Evolutionary conservation across 208 protist species (phyloP).

Genomic region (Tetramitus jugosus): DNA sequence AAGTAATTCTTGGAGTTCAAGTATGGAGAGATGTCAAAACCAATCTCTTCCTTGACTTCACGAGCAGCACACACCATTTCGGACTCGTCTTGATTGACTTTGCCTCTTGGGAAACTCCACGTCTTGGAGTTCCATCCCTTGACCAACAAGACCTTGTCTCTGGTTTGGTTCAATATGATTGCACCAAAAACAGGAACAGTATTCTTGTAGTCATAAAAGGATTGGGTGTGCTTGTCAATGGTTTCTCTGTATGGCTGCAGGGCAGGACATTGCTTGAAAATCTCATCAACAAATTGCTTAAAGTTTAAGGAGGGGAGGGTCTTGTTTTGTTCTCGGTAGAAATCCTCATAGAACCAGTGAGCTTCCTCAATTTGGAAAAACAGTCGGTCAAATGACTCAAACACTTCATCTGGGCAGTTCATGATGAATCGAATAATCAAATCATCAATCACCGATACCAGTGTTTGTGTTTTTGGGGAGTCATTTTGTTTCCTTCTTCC

Average conservation of each 20-base stretch:
- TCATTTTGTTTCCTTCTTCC: too few relatives aligned
- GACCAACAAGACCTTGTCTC: constrained; percentile 11
- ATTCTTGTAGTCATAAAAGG: constrained; percentile 28
- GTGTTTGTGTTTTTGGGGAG: too few relatives aligned
- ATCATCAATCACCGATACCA: too few relatives aligned
- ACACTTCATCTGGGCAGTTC: constrained; percentile 26
- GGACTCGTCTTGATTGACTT: constrained; percentile 29
- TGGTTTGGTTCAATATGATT: constrained; percentile 15
- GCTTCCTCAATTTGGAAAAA: constrained; percentile 30
- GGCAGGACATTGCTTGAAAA: constrained; percentile 6
- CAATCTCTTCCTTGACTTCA: constrained; percentile 30
- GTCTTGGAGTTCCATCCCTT: constrained; percentile 3
- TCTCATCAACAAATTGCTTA: constrained; percentile 11
- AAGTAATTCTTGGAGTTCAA: not conserved
- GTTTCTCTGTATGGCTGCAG: not conserved
- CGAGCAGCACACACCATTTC: constrained; percentile 24
- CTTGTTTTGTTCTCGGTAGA: constrained; percentile 18
- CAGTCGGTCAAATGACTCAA: constrained; percentile 20
- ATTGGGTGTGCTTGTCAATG: constrained; percentile 11
- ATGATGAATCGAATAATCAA: constrained; percentile 29
- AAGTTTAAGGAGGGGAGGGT: constrained; percentile 25
- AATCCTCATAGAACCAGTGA: constrained; percentile 31
- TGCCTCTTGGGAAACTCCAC: constrained; percentile 28
- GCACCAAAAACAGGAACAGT: constrained; percentile 28
- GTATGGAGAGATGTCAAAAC: constrained; percentile 22